A percentile compares a stretch with the other conserved stretches of the same genome.
Conservation (phyloP, 805 yeast genomes). For the Hanseniaspora valbyensis region DNA sequence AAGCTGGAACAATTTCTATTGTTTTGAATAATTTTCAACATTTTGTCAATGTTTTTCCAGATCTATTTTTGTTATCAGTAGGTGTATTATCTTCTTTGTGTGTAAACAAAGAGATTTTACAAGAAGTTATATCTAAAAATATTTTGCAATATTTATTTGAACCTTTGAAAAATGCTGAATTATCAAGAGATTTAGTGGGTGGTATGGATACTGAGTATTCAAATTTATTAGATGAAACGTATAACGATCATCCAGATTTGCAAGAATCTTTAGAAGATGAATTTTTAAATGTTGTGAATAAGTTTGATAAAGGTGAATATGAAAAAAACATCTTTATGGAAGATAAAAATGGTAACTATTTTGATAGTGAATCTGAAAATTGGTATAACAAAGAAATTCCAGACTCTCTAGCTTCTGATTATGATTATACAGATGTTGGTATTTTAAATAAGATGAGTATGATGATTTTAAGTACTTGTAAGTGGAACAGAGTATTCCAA, state of each 20-base stretch:
- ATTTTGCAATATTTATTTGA: conserved; percentile 38
- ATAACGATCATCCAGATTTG: conserved; percentile 69
- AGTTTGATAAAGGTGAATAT: conserved; percentile 21
- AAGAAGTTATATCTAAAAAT: conserved; percentile 37
- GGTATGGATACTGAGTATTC: conserved; percentile 52
- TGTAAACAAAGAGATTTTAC: conserved; percentile 60
- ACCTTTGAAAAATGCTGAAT: conserved; percentile 38
- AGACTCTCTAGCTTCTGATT: background rate
- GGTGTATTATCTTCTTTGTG: conserved; percentile 76
- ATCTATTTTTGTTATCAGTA: conserved; percentile 50
- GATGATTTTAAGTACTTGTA: conserved; percentile 3
- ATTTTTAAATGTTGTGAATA: conserved; percentile 35
- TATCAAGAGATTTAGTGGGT: conserved; percentile 42
- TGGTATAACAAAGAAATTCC: background rate
- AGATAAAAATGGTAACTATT: background rate
- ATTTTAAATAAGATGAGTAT: background rate
- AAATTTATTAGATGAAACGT: conserved; percentile 61
- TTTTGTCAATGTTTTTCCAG: conserved; percentile 48
- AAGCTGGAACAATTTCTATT: conserved; percentile 59
- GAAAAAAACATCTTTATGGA: background rate
- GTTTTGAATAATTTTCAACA: conserved; percentile 47
- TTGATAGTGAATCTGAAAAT: background rate
- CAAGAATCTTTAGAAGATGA: conserved; percentile 47
- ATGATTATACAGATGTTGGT: conserved; percentile 4
- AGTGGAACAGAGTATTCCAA: background rate